phyloP scores from a whole-genome alignment of 2,329 filamentous ascomycete species.

The Fusarium torreyae region DNA sequence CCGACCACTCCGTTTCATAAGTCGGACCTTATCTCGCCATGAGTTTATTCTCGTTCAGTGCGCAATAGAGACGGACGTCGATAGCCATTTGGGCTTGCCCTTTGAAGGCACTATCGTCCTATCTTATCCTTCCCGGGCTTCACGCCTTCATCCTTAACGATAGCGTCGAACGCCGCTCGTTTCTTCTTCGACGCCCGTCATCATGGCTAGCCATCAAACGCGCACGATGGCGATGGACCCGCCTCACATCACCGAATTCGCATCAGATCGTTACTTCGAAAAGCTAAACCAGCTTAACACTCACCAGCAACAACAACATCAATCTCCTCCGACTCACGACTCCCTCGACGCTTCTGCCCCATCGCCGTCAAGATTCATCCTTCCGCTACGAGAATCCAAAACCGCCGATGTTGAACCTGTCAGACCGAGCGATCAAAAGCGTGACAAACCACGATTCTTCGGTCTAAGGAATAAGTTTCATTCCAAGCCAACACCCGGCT shows the following conservation, averaged over 20 bases:
- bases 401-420: conserved; percentile 51
- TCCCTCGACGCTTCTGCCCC: conserved; percentile 47
- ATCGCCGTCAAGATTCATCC: conserved; percentile 62
- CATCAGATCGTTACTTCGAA: conserved; percentile 74
- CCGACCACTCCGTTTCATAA: conserved; percentile 36
- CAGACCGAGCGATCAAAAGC: conserved; percentile 55
- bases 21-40: conserved; percentile 47
- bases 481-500: conserved; percentile 52
- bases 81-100: conserved; percentile 50
- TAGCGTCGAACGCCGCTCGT: conserved; percentile 35
- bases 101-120: conserved; percentile 44
- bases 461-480: conserved; percentile 58
- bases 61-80: conserved; percentile 56
- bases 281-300: conserved; percentile 71
- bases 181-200: conserved; percentile 38
- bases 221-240: conserved; percentile 68
- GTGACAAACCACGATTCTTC: conserved; percentile 61
- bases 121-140: conserved; percentile 18
- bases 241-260: conserved; percentile 76
- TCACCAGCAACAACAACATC: conserved; percentile 62
- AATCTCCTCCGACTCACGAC: conserved; percentile 42
- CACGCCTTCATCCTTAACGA: conserved; percentile 12
- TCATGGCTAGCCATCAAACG: conserved; percentile 54
- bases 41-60: conserved; percentile 48
- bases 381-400: conserved; percentile 64